Base-by-base conservation (phyloP, 768 basidiomycete species). In the Boletus huronensis region DNA sequence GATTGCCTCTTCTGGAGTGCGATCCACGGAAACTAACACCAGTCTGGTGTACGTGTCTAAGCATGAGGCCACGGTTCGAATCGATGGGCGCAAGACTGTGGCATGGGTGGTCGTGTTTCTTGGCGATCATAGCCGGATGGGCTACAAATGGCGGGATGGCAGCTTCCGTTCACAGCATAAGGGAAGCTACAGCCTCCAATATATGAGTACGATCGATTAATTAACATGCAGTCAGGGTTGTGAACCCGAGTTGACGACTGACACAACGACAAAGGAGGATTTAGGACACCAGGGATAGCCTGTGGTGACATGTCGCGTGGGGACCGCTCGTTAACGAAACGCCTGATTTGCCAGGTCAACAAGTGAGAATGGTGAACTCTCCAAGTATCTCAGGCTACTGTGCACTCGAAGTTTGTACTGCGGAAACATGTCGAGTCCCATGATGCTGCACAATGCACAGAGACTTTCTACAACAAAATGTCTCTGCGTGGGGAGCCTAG, bases 61-160 rank as follows among this genome's bases (percentile, higher is more conserved):
- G 16, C 59, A 55, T 10, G 58, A 42, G 50, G 43, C n/a, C n/a
- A 43, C 19, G n/a, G 25, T 61, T 38, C 43, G 11, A 45, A 19
- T n/a, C 28, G 29, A 46, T 50, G 62, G 63, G 62, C 64, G 65
- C 58, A 68, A 58, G 58, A 62, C 58, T 59, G 66, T 66, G 65
- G 65, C 39, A 51, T 54, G 29, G 32, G 36, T 46, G 45, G 52
- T 57, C 23, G 40, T 38, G 42, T 48, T 45, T 50, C 54, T 16
- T 39, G 40, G 54, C 47, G 58, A 64, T 53, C 52, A 39, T 31
- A 16, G 34, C 21, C 14, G 29, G 42, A 47, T 51, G 45, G 23
- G 2, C 23, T 34, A 43, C 54, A 43, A 48, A 58, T 31, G 56
- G 60, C 49, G 61, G 57, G 45, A 47, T 59, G 52, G n/a, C 39